phyloP scores from a whole-genome alignment of 371 early-diverging fungal genomes.

The Rhizopus microsporus region DNA sequence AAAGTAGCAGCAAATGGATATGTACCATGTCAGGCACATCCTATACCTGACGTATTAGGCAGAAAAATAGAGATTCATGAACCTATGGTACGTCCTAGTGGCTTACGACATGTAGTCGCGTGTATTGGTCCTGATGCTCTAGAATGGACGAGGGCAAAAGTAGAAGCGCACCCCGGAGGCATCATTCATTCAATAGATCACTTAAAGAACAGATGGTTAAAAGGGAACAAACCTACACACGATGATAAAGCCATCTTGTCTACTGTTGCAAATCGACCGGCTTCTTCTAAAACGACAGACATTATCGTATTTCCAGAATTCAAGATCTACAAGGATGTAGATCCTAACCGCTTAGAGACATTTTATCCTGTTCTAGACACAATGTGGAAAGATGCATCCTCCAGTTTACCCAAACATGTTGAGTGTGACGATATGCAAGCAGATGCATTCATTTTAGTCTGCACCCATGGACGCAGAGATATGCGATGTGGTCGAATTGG shows the following conservation, averaged over 20 bases:
- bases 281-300: constrained; percentile 13
- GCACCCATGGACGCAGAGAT: constrained; percentile 48
- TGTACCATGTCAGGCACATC: constrained; percentile 44
- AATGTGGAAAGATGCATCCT: constrained; percentile 29
- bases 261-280: constrained; percentile 34
- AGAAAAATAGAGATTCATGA: constrained; percentile 42
- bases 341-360: background rate
- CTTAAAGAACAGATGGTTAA: constrained; percentile 14
- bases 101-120: constrained; percentile 40
- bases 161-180: constrained; percentile 34
- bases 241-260: constrained; percentile 16
- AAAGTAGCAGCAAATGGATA: constrained; percentile 32
- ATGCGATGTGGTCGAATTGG: constrained; percentile 49
- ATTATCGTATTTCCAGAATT: constrained; percentile 47
- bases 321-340: constrained; percentile 10
- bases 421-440: constrained; percentile 22
- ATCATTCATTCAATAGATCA: constrained; percentile 17
- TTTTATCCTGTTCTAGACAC: constrained; percentile 23
- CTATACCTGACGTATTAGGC: constrained; percentile 45
- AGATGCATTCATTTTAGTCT: constrained; percentile 44
- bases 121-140: constrained; percentile 42
- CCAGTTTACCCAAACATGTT: constrained; percentile 6
- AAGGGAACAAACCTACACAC: background rate
- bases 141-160: constrained; percentile 49
- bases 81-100: constrained; percentile 19